These are phyloP conservation scores for Ramularia endophylla DNA, from an alignment of 2,329 filamentous ascomycete genomes.

Conservation along the genomic window DNA sequence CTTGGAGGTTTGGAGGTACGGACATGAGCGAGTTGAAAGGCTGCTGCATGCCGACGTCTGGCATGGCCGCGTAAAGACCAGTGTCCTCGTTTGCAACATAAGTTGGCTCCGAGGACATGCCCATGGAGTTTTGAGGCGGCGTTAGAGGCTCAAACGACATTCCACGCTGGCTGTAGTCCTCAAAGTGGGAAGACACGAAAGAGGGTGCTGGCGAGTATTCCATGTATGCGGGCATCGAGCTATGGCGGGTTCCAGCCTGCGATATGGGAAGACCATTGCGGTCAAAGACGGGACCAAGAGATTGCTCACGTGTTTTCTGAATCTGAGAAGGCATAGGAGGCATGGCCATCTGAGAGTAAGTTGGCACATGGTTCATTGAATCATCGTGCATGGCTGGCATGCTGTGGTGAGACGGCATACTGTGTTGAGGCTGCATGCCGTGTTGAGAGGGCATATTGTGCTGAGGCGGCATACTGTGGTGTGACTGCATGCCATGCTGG, in stretches of 20 bases:
- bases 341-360: slow-evolving; percentile 70
- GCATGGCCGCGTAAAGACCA: slow-evolving; percentile 89
- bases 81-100: slow-evolving; percentile 99
- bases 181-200: slow-evolving; percentile 97
- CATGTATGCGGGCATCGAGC: slow-evolving; percentile 97
- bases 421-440: slow-evolving; percentile 34
- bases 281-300: slow-evolving; percentile 73
- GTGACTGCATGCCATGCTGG: no score
- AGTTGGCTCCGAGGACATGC: slow-evolving; percentile 79
- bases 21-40: slow-evolving; percentile 86
- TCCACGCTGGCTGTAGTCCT: slow-evolving; percentile 94
- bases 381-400: slow-evolving; percentile 55
- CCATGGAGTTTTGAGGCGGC: slow-evolving; percentile 84
- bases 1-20: slow-evolving; percentile 76
- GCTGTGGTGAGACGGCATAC: slow-evolving; percentile 32
- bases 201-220: slow-evolving; percentile 98
- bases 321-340: slow-evolving; percentile 63
- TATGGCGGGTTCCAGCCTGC: slow-evolving; percentile 82
- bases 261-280: slow-evolving; percentile 82
- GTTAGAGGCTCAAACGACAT: slow-evolving; percentile 97
- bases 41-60: slow-evolving; percentile 72
- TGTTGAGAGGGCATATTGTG: slow-evolving; percentile 26
- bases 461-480: slow-evolving; percentile 10
- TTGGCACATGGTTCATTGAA: slow-evolving; percentile 53
- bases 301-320: slow-evolving; percentile 78